Conservation (phyloP, 2,329 filamentous ascomycete genomes). For the Colletotrichum tofieldiae region DNA sequence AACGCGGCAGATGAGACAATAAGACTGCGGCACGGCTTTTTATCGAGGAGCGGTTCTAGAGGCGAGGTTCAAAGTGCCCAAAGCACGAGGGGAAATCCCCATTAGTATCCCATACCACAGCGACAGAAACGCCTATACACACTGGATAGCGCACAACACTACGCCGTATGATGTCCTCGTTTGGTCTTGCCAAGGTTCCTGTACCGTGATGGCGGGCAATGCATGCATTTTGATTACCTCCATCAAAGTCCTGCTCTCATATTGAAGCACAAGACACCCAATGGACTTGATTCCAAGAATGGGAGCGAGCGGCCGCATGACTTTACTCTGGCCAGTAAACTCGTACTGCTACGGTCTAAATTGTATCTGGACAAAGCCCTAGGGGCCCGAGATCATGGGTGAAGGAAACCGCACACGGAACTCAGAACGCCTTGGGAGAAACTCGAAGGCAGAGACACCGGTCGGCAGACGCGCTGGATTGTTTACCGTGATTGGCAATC, state of each 20-base stretch:
- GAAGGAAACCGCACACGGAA: too few species aligned
- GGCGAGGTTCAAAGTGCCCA: not conserved
- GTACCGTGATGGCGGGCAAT: not conserved
- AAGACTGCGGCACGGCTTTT: not conserved
- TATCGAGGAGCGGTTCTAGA: not conserved
- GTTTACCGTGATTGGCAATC: not conserved
- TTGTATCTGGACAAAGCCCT: not conserved
- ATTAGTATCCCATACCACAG: not conserved
- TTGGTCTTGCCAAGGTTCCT: not conserved
- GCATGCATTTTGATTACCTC: not conserved
- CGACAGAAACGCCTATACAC: not conserved
- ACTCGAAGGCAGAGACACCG: too few species aligned
- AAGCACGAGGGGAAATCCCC: not conserved
- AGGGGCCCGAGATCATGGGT: not conserved
- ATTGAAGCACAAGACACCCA: not conserved
- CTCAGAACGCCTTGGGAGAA: not conserved
- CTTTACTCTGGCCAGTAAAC: not conserved
- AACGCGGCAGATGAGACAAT: too few species aligned
- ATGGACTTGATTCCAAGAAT: not conserved
- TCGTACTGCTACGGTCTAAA: not conserved
- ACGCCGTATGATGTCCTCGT: not conserved
- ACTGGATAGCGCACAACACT: not conserved
- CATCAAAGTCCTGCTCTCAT: not conserved
- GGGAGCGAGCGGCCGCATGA: not conserved
- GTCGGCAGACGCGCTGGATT: too few species aligned